These are phyloP conservation scores for Moniliophthora roreri DNA, from an alignment of 1,284 basidiomycete genomes.

Conservation along the genomic window DNA sequence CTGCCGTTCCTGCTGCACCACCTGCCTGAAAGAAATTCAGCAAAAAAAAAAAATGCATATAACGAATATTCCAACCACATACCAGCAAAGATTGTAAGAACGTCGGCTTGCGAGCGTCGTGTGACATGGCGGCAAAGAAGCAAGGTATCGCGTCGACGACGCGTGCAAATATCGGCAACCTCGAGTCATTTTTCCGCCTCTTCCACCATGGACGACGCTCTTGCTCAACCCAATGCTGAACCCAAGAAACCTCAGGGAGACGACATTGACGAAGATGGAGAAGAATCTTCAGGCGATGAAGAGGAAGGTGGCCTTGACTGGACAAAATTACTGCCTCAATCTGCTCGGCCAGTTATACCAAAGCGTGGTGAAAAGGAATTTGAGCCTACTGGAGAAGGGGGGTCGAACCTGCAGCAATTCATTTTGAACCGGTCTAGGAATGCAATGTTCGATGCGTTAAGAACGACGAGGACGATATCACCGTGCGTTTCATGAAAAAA, in stretches of 20 bases:
- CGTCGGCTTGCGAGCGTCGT: slow-evolving; percentile 25
- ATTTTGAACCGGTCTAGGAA: slow-evolving; percentile 67
- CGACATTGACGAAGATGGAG: slow-evolving; percentile 39
- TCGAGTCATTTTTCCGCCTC: neutral
- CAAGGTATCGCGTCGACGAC: too few species aligned
- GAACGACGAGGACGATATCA: slow-evolving; percentile 70
- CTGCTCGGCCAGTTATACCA: slow-evolving; percentile 64
- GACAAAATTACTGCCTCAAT: slow-evolving; percentile 42
- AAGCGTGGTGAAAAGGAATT: slow-evolving; percentile 96
- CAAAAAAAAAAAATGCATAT: slow-evolving; percentile 4
- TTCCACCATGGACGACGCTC: slow-evolving; percentile 27
- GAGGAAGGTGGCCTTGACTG: slow-evolving; percentile 47
- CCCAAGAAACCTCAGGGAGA: slow-evolving; percentile 8
- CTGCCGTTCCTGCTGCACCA: slow-evolving; percentile 84
- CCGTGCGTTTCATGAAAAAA: slow-evolving; percentile 46
- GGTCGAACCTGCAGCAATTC: slow-evolving; percentile 81
- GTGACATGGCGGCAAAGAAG: neutral
- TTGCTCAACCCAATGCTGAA: slow-evolving; percentile 19
- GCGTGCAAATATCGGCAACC: too few species aligned
- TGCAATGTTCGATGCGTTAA: slow-evolving; percentile 85
- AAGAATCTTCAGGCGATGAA: slow-evolving; percentile 40
- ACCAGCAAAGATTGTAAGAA: slow-evolving; percentile 43
- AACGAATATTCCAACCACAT: slow-evolving; percentile 17
- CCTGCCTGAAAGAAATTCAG: slow-evolving; percentile 61
- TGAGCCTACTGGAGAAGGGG: slow-evolving; percentile 76